phyloP scores from a whole-genome alignment of 352 stramenopile species.

The Pythium oligandrum region DNA sequence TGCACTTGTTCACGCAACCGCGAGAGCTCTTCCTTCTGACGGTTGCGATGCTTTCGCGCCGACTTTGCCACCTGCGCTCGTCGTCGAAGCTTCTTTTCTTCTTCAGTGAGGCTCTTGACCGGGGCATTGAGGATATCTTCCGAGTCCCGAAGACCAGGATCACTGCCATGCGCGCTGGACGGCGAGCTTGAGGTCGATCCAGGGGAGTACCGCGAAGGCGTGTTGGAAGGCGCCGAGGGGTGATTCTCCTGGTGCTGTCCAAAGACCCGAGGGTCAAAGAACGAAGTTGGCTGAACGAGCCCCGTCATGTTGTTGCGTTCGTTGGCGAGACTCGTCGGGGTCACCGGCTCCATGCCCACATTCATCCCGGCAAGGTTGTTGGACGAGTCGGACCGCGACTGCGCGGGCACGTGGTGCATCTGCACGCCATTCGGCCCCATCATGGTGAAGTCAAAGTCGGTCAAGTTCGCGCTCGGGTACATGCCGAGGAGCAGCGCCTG shows the following conservation, averaged over 20 bases:
- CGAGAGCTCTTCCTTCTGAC: conserved; percentile 74
- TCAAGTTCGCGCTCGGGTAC: conserved; percentile 43
- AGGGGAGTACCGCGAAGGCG: neutral
- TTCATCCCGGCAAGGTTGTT: conserved; percentile 4
- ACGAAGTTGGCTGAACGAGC: conserved; percentile 23
- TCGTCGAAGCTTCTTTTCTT: conserved; percentile 78
- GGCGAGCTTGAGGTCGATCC: conserved; percentile 26
- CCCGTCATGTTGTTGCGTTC: conserved; percentile 28
- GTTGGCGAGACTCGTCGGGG: neutral
- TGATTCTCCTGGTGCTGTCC: conserved; percentile 18
- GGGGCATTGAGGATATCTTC: conserved; percentile 79
- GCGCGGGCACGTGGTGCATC: conserved; percentile 14
- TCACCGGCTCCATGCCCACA: conserved; percentile 9
- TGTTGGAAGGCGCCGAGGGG: conserved; percentile 11
- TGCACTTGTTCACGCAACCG: conserved; percentile 67
- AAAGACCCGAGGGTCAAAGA: conserved; percentile 9
- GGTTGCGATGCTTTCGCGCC: conserved; percentile 76
- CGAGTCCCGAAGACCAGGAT: conserved; percentile 38
- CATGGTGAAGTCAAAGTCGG: conserved; percentile 59
- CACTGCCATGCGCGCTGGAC: conserved; percentile 34
- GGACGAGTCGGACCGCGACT: neutral
- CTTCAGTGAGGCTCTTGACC: conserved; percentile 76
- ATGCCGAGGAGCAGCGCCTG: conserved; percentile 54
- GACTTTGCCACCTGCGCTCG: conserved; percentile 80
- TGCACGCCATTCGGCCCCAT: conserved; percentile 33